Evolutionary conservation across 495 filamentous ascomycete species (phyloP), one percentile per base, ranked within the genome.

Genomic region (Penicillium alfredii): DNA sequence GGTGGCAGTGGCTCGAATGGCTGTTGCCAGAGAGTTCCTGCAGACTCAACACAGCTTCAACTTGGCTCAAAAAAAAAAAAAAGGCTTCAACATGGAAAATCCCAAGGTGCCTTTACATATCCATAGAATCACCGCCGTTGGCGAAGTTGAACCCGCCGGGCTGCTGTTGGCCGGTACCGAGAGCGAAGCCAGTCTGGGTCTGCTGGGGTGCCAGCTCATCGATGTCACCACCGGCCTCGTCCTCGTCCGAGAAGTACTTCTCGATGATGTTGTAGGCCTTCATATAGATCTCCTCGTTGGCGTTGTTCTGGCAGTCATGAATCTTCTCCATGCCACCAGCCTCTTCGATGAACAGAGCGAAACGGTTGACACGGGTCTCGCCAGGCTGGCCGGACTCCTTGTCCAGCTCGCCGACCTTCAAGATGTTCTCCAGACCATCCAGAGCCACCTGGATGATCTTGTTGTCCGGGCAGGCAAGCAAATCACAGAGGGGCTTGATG

Each of bases 271-370:
- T 96, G 73, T 95, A 99, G 0, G 93, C 94, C 79, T 99, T 99
- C 92, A 99, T 96, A 75, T 99, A 99, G 51, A 99, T 99, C 69
- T 99, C 93, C 68, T 97, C 93, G 68, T 99, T 99, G 68, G 93
- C 90, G 51, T 99, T 99, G 67, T 90, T 95, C 73, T 99, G 93
- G 78, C 92, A 95, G 49, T 96, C 89, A 64, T 99, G 93, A 54
- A 99, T 96, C 81, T 96, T 97, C 72, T 96, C 89, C 93, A 99
- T 99, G 47, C 93, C 93, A 47, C 86, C 87, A 40, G 88, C 92
- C 60, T 99, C 93, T 69, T 99, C 93, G 49, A 99, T 99, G 70
- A 92, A 95, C 45, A 99, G 75, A 19, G 93, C 93, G 59, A 90
- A 99, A 37, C 87, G 84, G 74, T 99, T 99, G 66, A 99, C 82